Conservation (phyloP, 164 flowering plant species). For the Hamamelis virginiana region DNA sequence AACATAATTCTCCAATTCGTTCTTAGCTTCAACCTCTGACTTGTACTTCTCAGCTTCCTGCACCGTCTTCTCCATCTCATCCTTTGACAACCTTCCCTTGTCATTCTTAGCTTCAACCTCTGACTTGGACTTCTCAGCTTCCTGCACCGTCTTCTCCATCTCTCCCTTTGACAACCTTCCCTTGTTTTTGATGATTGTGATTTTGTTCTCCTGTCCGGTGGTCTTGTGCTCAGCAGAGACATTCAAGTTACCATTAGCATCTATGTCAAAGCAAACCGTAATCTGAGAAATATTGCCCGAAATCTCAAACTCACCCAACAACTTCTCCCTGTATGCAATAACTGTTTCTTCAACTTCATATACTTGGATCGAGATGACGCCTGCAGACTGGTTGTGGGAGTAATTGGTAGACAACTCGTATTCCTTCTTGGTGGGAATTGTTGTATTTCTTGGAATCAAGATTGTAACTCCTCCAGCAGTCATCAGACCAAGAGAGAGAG, state of each 20-base stretch:
- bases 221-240: conserved; percentile 32
- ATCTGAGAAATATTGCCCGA: conserved; percentile 23
- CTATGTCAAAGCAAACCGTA: conserved; percentile 17
- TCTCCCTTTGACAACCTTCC: conserved; percentile 30
- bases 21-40: conserved; percentile 27
- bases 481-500: conserved; percentile 15
- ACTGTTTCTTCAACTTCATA: conserved; percentile 34
- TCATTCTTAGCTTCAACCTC: conserved; percentile 34
- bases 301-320: conserved; percentile 24
- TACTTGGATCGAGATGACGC: conserved; percentile 27
- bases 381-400: conserved; percentile 29
- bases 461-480: conserved; percentile 36
- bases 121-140: conserved; percentile 24
- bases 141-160: conserved; percentile 29
- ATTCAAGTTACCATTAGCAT: conserved; percentile 8
- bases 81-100: too few species aligned
- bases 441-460: conserved; percentile 25
- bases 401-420: conserved; percentile 31
- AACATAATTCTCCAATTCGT: not conserved
- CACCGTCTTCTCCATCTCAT: too few species aligned
- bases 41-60: too few species aligned
- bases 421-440: conserved; percentile 29
- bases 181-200: conserved; percentile 28
- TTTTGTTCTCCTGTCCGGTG: conserved; percentile 26
- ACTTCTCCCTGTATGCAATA: conserved; percentile 17